Conservation (phyloP, 495 filamentous ascomycete species). For the Daldinia vernicosa region DNA sequence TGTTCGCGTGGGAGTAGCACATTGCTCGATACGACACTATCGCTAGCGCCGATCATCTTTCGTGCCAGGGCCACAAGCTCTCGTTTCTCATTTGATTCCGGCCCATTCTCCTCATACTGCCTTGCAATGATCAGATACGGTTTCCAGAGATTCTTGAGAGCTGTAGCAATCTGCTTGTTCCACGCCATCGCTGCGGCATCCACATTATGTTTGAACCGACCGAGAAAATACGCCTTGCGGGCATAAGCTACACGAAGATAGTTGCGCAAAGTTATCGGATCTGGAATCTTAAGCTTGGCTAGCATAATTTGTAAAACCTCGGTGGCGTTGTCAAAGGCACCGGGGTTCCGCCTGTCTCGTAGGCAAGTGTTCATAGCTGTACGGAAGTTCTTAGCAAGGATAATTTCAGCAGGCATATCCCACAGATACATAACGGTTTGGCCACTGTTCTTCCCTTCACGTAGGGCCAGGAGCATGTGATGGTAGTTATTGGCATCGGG, state of each 20-base stretch:
- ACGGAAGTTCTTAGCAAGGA: conserved; percentile 67
- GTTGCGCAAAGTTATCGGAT: conserved; percentile 51
- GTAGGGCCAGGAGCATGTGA: conserved; percentile 73
- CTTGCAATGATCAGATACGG: conserved; percentile 46
- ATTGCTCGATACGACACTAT: conserved; percentile 43
- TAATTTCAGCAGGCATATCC: conserved; percentile 53
- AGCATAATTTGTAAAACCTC: conserved; percentile 67
- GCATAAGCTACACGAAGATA: conserved; percentile 54
- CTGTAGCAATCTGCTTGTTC: conserved; percentile 47
- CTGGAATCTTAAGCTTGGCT: conserved; percentile 50
- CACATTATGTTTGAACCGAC: conserved; percentile 13
- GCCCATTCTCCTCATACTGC: conserved; percentile 34
- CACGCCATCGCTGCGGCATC: conserved; percentile 38
- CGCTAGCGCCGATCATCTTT: conserved; percentile 53
- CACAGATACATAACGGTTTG: conserved; percentile 63
- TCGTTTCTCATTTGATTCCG: conserved; percentile 30
- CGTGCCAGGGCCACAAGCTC: conserved; percentile 53
- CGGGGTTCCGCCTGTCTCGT: conserved; percentile 74
- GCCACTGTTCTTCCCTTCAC: conserved; percentile 65
- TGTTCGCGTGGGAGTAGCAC: conserved; percentile 26
- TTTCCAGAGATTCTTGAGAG: conserved; percentile 52
- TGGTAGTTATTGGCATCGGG: conserved; percentile 77
- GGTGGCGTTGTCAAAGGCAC: conserved; percentile 64
- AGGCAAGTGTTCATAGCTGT: conserved; percentile 74
- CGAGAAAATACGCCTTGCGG: conserved; percentile 39